Conservation (phyloP, 768 basidiomycete genomes). For the Daedaleopsis nitida region DNA sequence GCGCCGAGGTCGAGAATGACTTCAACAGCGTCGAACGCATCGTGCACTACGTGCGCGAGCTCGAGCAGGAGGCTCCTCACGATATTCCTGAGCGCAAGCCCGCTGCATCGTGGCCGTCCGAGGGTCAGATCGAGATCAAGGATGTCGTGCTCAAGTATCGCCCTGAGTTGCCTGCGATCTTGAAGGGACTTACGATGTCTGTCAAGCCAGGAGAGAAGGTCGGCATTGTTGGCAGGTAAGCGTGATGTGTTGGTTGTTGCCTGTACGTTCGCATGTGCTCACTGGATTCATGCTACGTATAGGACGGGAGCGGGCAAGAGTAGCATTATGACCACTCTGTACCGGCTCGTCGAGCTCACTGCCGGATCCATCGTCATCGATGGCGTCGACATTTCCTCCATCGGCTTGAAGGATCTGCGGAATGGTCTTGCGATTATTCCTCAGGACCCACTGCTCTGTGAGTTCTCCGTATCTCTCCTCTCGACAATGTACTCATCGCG, state of each 20-base stretch:
- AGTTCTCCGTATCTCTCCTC: slow-evolving; percentile 17
- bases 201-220: slow-evolving; percentile 84
- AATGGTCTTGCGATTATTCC: slow-evolving; percentile 77
- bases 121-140: slow-evolving; percentile 74
- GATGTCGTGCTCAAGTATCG: slow-evolving; percentile 82
- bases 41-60: slow-evolving; percentile 73
- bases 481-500: slow-evolving; percentile 9
- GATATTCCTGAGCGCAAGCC: slow-evolving; percentile 63
- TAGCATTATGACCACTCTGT: slow-evolving; percentile 87
- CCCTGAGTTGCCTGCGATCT: slow-evolving; percentile 82
- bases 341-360: slow-evolving; percentile 78
- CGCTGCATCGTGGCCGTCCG: slow-evolving; percentile 67
- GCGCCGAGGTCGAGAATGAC: slow-evolving; percentile 88
- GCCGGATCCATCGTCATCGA: slow-evolving; percentile 80
- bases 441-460: slow-evolving; percentile 69
- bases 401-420: slow-evolving; percentile 77
- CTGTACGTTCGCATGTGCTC: too few species aligned
- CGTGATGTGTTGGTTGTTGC: slow-evolving; percentile 6
- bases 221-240: slow-evolving; percentile 77
- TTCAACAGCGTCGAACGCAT: slow-evolving; percentile 92
- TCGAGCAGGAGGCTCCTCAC: slow-evolving; percentile 83
- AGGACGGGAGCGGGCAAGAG: slow-evolving; percentile 87
- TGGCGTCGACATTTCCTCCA: slow-evolving; percentile 77
- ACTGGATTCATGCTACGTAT: not conserved
- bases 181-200: slow-evolving; percentile 78